These are phyloP conservation scores for Collybiopsis luxurians DNA, from an alignment of 768 basidiomycete species.

Conservation along the genomic window DNA sequence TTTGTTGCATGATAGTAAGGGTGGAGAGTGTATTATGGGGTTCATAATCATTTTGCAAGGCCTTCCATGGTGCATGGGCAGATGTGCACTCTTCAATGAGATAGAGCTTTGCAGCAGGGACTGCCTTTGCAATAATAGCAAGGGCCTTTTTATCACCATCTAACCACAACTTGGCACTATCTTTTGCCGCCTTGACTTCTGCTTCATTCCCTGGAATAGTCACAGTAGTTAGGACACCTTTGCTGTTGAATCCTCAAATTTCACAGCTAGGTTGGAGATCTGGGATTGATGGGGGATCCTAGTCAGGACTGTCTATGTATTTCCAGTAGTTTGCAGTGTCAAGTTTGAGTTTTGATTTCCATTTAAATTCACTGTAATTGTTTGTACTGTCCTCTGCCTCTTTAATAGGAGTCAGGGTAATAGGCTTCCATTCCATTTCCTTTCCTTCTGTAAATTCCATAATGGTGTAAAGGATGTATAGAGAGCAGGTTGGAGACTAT, in stretches of 20 bases:
- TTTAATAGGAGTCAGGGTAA: not conserved
- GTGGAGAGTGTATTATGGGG: constrained; percentile 5
- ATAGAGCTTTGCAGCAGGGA: constrained; percentile 9
- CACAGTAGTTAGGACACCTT: not conserved
- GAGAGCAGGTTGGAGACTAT: too few species aligned
- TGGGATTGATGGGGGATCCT: constrained; percentile 11
- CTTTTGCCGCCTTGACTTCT: not conserved
- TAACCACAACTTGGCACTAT: constrained; percentile 11
- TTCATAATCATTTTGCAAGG: constrained; percentile 14
- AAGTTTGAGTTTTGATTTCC: constrained; percentile 10
- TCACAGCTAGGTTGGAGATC: constrained; percentile 1
- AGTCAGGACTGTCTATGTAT: constrained; percentile 9
- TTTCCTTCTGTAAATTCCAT: too few species aligned
- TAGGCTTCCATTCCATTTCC: not conserved
- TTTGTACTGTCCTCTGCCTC: constrained; percentile 3
- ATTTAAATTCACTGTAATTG: constrained; percentile 6
- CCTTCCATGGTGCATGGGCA: constrained; percentile 11
- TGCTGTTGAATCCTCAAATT: constrained; percentile 6
- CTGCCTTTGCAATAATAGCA: constrained; percentile 10
- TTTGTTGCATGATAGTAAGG: constrained; percentile 10
- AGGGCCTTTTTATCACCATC: constrained; percentile 12
- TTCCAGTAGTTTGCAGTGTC: constrained; percentile 10
- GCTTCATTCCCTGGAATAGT: constrained; percentile 12
- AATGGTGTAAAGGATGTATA: too few species aligned
- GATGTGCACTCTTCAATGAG: constrained; percentile 10